Conservation (phyloP, 306 rosid species). For the Carpinus viminea region DNA sequence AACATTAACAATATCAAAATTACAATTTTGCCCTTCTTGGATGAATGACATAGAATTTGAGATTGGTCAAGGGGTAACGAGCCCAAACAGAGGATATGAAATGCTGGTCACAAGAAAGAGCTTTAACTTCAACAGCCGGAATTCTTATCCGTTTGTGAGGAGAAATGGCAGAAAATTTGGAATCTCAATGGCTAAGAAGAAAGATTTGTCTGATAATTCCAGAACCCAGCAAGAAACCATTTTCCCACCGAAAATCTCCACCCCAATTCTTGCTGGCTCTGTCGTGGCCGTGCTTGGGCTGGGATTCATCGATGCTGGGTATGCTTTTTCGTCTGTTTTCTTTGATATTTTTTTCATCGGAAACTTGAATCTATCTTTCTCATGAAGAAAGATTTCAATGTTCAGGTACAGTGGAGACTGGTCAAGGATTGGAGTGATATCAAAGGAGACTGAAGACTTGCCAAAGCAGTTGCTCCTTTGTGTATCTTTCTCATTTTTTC, state of each 20-base stretch:
- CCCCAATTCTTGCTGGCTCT: constrained; percentile 48
- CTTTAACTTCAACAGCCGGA: constrained; percentile 29
- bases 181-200: constrained; percentile 38
- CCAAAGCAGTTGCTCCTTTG: constrained; percentile 67
- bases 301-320: constrained; percentile 91
- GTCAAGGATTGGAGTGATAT: constrained; percentile 88
- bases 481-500: constrained; percentile 59
- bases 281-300: constrained; percentile 65
- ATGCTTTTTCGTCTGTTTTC: not conserved
- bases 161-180: constrained; percentile 35
- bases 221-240: constrained; percentile 17
- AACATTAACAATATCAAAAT: too few relatives aligned
- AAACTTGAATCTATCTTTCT: not conserved
- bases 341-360: not conserved
- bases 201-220: constrained; percentile 35
- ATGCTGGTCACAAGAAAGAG: constrained; percentile 40
- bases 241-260: constrained; percentile 44
- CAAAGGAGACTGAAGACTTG: constrained; percentile 61
- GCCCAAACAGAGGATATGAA: constrained; percentile 7
- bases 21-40: too few relatives aligned
- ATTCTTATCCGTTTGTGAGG: constrained; percentile 26
- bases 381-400: constrained; percentile 8
- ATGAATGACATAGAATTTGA: too few relatives aligned
- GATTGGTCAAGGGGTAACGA: too few relatives aligned
- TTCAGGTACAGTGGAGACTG: constrained; percentile 95